phyloP scores from a whole-genome alignment of 768 basidiomycete species.

The Lactarius deliciosus region DNA sequence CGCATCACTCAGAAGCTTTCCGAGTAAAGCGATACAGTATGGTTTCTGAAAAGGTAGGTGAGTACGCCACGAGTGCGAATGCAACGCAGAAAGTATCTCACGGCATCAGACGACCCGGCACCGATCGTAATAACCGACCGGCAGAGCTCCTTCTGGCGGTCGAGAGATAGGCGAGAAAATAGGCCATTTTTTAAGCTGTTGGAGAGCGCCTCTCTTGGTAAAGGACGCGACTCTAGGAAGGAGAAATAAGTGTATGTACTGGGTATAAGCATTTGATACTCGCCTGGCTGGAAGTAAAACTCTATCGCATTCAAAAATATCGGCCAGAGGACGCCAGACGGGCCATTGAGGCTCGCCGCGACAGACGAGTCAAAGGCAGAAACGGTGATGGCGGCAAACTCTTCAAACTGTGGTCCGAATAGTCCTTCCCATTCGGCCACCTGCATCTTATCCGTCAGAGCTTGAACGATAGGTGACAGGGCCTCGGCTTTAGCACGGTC shows the following conservation, averaged over 20 bases:
- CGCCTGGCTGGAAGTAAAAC: constrained; percentile 50
- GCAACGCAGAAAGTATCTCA: constrained; percentile 36
- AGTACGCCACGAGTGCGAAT: constrained; percentile 3
- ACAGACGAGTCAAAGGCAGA: constrained; percentile 54
- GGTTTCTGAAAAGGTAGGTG: constrained; percentile 14
- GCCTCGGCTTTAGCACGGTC: constrained; percentile 52
- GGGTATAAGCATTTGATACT: background rate
- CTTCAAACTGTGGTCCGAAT: constrained; percentile 42
- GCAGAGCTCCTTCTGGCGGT: constrained; percentile 57
- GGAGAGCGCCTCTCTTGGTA: constrained; percentile 44
- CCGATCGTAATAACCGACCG: constrained; percentile 56
- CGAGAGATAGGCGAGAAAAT: constrained; percentile 51
- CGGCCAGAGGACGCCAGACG: constrained; percentile 49
- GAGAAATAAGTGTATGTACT: constrained; percentile 13
- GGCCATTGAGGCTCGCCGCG: constrained; percentile 46
- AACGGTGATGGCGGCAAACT: constrained; percentile 38
- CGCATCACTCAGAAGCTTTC: constrained; percentile 49
- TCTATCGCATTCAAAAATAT: constrained; percentile 47
- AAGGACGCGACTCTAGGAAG: constrained; percentile 41
- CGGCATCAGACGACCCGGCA: constrained; percentile 47
- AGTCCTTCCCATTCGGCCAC: constrained; percentile 25
- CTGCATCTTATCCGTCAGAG: constrained; percentile 33
- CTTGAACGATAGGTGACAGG: constrained; percentile 57
- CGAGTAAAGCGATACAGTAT: constrained; percentile 50
- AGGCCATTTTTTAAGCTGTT: constrained; percentile 53